Conservation (phyloP, 495 filamentous ascomycete species). For the Articulospora tetracladia region DNA sequence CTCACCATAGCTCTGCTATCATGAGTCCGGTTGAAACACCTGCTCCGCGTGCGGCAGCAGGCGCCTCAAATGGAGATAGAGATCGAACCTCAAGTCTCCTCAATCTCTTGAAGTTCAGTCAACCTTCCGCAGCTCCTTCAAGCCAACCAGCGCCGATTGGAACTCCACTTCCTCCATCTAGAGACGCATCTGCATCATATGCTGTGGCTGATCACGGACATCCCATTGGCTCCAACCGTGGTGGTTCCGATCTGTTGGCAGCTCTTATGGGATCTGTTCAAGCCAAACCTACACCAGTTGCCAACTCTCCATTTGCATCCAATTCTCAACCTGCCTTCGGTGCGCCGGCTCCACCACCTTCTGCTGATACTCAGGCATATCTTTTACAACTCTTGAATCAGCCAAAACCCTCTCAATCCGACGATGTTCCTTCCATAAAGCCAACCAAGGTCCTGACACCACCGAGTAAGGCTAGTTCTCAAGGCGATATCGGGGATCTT, state of each 20-base stretch:
- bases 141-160: slow-evolving; percentile 15
- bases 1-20: slow-evolving; percentile 46
- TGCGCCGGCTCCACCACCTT: slow-evolving; percentile 30
- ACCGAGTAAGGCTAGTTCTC: slow-evolving; percentile 20
- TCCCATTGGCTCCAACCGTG: slow-evolving; percentile 1
- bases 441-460: slow-evolving; percentile 17
- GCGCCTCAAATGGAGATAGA: not conserved
- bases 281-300: slow-evolving; percentile 13
- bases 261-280: slow-evolving; percentile 39
- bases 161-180: slow-evolving; percentile 15
- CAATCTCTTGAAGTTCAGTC: slow-evolving; percentile 82
- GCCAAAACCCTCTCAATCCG: slow-evolving; percentile 49
- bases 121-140: slow-evolving; percentile 37
- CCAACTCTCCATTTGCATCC: slow-evolving; percentile 21
- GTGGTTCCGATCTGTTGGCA: slow-evolving; percentile 41
- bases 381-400: slow-evolving; percentile 48
- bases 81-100: slow-evolving; percentile 69
- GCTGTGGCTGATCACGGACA: slow-evolving; percentile 1
- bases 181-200: slow-evolving; percentile 17
- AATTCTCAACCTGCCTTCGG: slow-evolving; percentile 14
- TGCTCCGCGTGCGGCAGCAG: slow-evolving; percentile 26
- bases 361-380: slow-evolving; percentile 45
- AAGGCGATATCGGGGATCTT: slow-evolving; percentile 19
- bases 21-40: slow-evolving; percentile 45
- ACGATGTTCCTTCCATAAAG: slow-evolving; percentile 27